Base-by-base conservation (phyloP, 2,329 filamentous ascomycete genomes). In the Pseudopithomyces maydicus region DNA sequence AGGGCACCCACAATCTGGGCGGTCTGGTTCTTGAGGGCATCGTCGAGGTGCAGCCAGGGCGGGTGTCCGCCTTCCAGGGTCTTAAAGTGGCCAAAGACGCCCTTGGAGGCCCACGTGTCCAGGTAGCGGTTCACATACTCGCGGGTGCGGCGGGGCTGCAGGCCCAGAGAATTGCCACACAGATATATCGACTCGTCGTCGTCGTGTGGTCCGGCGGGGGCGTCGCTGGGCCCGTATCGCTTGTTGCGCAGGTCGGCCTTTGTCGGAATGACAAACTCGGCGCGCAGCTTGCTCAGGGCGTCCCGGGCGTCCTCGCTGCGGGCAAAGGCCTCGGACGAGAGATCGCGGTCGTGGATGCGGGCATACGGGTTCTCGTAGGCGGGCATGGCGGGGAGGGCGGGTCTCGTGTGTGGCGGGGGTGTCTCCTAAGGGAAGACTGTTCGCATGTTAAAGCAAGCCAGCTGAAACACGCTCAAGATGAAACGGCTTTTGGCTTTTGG, bases 131-230 rank as follows among this genome's bases (percentile, higher is more conserved):
- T 80, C 59, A 96, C 78, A 60, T 91, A 88, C 15, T 82, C 78
- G 17, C 84, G 81, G 0, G 88, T 87, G 14, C 84, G 84, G 59
- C 84, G 86, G 43, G 93, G 92, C 74, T 97, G 92, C 3, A 94
- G 84, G 36, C 92, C 92, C 1, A 97, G 84, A 0, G 92, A 96
- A 79, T 97, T 96, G 55, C 93, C 93, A 64, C 92, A 94, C 61
- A 97, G 87, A 75, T 97, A 97, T 57, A 91, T 88, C 57, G 83
- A 84, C 46, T 79, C 77, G 26, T 81, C 77, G 35, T 56, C 42
- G 22, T 64, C 58, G 20, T 38, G 23, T n/a, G n/a, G n/a, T n/a
- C n/a, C n/a, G n/a, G n/a, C n/a, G n/a, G n/a, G n/a, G n/a, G n/a
- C n/a, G 47, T 49, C 38, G 22, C 26, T 54, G 32, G 33, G 54